phyloP scores from a whole-genome alignment of 129 eudicot genomes.

The Flaveria sonorensis region DNA sequence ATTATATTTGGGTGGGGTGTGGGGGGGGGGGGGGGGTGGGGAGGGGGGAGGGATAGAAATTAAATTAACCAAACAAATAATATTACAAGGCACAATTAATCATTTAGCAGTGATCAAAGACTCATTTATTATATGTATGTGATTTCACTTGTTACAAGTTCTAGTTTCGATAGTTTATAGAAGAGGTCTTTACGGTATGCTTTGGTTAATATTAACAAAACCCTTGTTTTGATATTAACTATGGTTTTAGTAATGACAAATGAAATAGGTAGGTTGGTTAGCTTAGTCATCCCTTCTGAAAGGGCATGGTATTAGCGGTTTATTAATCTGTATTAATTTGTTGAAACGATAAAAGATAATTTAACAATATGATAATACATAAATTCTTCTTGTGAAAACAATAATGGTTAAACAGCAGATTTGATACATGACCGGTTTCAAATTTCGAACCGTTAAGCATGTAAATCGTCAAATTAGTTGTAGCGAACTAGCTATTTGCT shows the following conservation, averaged over 20 bases:
- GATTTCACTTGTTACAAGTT: background rate
- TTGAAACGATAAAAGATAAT: background rate
- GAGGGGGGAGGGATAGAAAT: too few relatives aligned
- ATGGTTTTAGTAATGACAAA: background rate
- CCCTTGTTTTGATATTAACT: background rate
- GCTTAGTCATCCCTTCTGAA: background rate
- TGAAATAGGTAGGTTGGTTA: background rate
- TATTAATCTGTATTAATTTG: background rate
- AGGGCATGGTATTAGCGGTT: background rate
- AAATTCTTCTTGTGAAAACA: background rate
- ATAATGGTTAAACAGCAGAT: background rate
- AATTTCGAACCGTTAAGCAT: background rate
- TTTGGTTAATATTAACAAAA: too few relatives aligned
- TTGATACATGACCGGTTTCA: too few relatives aligned
- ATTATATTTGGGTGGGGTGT: too few relatives aligned
- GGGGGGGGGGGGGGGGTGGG: too few relatives aligned
- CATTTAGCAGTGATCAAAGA: background rate
- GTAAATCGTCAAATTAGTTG: background rate
- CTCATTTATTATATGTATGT: background rate
- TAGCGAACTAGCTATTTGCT: background rate
- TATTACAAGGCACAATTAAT: background rate
- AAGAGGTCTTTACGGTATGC: background rate
- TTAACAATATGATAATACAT: too few relatives aligned
- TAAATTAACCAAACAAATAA: background rate
- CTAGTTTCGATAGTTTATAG: background rate